Percentiles rank a stretch among this genome's conserved stretches.
phyloP scores from a whole-genome alignment of 768 basidiomycete species.

The Suillus subaureus region DNA sequence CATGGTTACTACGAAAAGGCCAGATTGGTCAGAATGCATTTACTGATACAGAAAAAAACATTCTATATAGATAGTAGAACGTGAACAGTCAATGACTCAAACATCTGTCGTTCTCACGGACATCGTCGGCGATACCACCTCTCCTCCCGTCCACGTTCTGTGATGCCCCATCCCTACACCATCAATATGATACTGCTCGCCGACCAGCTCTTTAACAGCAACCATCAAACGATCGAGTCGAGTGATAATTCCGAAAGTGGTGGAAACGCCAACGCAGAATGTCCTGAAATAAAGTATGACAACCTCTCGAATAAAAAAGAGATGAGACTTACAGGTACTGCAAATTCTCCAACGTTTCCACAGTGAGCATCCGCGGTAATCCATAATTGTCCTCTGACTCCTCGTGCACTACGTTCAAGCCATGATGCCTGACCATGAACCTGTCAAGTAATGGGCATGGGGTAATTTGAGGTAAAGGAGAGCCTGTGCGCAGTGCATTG shows the following conservation, averaged over 20 bases:
- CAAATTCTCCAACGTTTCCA: constrained; percentile 73
- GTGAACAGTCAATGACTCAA: not conserved
- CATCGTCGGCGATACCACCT: constrained; percentile 34
- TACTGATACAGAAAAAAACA: not conserved
- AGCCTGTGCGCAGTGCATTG: constrained; percentile 70
- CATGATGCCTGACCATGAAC: constrained; percentile 51
- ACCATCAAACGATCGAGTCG: constrained; percentile 79
- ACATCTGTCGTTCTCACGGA: constrained; percentile 14
- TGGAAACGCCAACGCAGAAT: constrained; percentile 75
- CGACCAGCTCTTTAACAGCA: constrained; percentile 83
- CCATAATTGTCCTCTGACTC: constrained; percentile 78
- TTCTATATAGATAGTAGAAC: not conserved
- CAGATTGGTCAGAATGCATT: not conserved
- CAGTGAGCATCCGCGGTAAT: constrained; percentile 66
- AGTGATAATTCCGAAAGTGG: constrained; percentile 66
- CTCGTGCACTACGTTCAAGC: constrained; percentile 67
- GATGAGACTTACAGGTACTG: constrained; percentile 69
- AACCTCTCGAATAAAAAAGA: constrained; percentile 11
- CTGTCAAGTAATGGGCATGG: constrained; percentile 65
- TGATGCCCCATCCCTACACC: constrained; percentile 48
- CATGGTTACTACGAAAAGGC: not conserved
- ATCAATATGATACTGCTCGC: constrained; percentile 85
- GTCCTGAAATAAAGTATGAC: constrained; percentile 38
- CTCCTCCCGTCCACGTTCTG: constrained; percentile 28
- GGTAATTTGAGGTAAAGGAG: constrained; percentile 83